A percentile compares a stretch with the other conserved stretches of the same genome.
Conservation (phyloP, 345 rosid species). For the Clausena lansium region DNA sequence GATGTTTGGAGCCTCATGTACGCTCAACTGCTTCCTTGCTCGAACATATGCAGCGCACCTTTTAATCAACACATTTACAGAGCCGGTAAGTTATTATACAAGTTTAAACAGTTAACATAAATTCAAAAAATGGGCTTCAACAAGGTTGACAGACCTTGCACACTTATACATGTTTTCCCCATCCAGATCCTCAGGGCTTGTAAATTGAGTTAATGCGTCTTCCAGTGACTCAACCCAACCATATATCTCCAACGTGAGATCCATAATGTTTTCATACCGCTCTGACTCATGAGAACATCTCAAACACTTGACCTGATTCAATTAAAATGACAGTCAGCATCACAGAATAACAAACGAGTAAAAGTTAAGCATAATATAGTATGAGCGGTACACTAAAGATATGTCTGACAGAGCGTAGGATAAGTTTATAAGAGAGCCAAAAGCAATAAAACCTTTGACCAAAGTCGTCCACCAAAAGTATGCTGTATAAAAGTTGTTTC, state of each 20-base stretch:
- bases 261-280: conserved; percentile 82
- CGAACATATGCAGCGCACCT: conserved; percentile 78
- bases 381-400: conserved; percentile 6
- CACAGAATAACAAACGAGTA: neutral
- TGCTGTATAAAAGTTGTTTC: conserved; percentile 87
- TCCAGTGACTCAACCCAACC: conserved; percentile 84
- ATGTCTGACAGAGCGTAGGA: neutral
- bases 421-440: neutral
- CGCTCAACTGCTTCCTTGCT: conserved; percentile 76
- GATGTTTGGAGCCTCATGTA: conserved; percentile 84
- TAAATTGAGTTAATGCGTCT: conserved; percentile 82
- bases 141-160: conserved; percentile 52
- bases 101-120: neutral
- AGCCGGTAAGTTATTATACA: neutral
- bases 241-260: conserved; percentile 77
- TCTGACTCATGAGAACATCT: conserved; percentile 78
- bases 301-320: conserved; percentile 65
- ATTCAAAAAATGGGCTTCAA: neutral
- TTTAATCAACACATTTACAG: conserved; percentile 15
- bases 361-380: neutral
- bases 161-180: conserved; percentile 94
- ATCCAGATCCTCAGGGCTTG: conserved; percentile 76
- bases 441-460: conserved; percentile 52
- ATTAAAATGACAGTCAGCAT: conserved; percentile 7
- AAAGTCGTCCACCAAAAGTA: conserved; percentile 75